phyloP scores from a whole-genome alignment of 495 filamentous ascomycete species.

The Penicillium odoratum region DNA sequence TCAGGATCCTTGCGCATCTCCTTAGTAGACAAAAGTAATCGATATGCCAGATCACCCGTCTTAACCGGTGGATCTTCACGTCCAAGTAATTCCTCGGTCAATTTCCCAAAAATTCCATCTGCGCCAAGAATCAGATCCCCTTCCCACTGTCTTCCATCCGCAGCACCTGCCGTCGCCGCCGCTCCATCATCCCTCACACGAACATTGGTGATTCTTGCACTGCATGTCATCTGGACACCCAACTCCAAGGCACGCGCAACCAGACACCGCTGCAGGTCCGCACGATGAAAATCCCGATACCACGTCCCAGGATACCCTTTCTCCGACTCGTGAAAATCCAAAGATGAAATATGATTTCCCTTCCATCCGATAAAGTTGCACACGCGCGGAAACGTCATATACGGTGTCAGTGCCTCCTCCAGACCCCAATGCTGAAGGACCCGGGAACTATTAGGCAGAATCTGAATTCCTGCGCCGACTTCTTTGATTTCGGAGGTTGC shows the following conservation, averaged over 20 bases:
- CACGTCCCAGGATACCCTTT: slow-evolving; percentile 49
- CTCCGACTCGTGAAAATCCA: slow-evolving; percentile 49
- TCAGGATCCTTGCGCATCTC: slow-evolving; percentile 49
- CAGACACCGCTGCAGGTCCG: slow-evolving; percentile 54
- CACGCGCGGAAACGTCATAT: slow-evolving; percentile 52
- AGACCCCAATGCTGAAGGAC: slow-evolving; percentile 57
- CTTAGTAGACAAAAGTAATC: slow-evolving; percentile 54
- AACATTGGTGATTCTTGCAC: slow-evolving; percentile 43
- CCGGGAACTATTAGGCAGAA: slow-evolving; percentile 56
- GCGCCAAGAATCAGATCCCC: slow-evolving; percentile 59
- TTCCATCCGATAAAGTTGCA: slow-evolving; percentile 56
- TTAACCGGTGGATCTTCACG: slow-evolving; percentile 46
- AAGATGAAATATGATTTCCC: slow-evolving; percentile 50
- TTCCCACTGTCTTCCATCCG: slow-evolving; percentile 36
- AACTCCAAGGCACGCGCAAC: slow-evolving; percentile 52
- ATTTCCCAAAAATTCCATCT: slow-evolving; percentile 54
- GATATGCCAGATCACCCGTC: slow-evolving; percentile 69
- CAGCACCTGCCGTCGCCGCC: slow-evolving; percentile 27
- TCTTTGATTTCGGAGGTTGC: slow-evolving; percentile 56
- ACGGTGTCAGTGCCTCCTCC: slow-evolving; percentile 43
- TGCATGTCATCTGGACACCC: slow-evolving; percentile 47
- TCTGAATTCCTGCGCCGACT: slow-evolving; percentile 52
- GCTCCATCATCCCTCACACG: slow-evolving; percentile 26
- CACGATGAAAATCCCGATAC: slow-evolving; percentile 62
- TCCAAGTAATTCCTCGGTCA: slow-evolving; percentile 40